Evolutionary conservation across 78 protist species (phyloP).

Genomic region (Ministeria vibrans): DNA sequence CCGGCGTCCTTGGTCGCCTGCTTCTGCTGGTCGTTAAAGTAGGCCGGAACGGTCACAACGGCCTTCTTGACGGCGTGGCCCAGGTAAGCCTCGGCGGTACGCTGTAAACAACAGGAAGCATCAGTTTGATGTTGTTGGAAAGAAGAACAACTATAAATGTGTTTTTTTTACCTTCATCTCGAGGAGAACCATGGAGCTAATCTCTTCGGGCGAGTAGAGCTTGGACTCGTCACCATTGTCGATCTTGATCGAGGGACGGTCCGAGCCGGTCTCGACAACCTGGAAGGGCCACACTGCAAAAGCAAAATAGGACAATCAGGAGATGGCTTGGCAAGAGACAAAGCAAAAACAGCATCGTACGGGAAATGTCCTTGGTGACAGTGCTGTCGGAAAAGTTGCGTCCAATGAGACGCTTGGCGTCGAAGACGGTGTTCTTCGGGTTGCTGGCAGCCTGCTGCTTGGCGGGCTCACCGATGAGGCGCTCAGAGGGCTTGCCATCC

Average conservation of each 20-base stretch:
- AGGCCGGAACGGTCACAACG: slow-evolving; percentile 89
- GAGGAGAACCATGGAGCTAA: slow-evolving; percentile 77
- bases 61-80: slow-evolving; percentile 74
- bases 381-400: slow-evolving; percentile 36
- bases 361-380: slow-evolving; percentile 1
- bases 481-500: slow-evolving; percentile 82
- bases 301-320: background rate
- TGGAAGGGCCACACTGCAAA: slow-evolving; percentile 75
- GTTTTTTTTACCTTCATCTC: slow-evolving; percentile 93
- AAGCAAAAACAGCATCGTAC: background rate
- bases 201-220: slow-evolving; percentile 78
- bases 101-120: too few relatives aligned
- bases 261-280: slow-evolving; percentile 45
- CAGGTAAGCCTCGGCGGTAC: slow-evolving; percentile 78
- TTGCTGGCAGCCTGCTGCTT: slow-evolving; percentile 90
- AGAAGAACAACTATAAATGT: too few relatives aligned
- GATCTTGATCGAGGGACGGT: slow-evolving; percentile 64
- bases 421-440: slow-evolving; percentile 94
- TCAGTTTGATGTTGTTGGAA: too few relatives aligned
- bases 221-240: slow-evolving; percentile 58
- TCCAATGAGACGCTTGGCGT: slow-evolving; percentile 93
- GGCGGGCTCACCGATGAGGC: slow-evolving; percentile 93
- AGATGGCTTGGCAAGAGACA: background rate
- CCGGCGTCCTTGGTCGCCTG: slow-evolving; percentile 97
- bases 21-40: slow-evolving; percentile 94